phyloP scores from a whole-genome alignment of 768 basidiomycete species.

The Tricholoma sp. region DNA sequence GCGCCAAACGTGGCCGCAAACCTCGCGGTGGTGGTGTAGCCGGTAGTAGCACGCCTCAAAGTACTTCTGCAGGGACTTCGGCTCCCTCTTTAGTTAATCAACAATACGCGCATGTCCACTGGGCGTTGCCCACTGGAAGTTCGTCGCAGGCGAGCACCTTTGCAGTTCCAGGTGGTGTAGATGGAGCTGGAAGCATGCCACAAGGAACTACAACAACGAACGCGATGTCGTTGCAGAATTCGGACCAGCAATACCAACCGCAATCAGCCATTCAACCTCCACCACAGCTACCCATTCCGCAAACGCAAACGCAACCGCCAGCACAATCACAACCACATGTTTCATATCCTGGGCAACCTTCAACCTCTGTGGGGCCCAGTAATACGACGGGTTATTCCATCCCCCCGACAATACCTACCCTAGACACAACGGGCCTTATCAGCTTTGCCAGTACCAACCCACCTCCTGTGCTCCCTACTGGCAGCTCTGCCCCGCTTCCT shows the following conservation, averaged over 20 bases:
- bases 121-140: slow-evolving; percentile 23
- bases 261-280: neutral
- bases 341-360: neutral
- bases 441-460: slow-evolving; percentile 13
- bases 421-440: slow-evolving; percentile 18
- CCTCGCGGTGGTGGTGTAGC: slow-evolving; percentile 33
- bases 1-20: slow-evolving; percentile 45
- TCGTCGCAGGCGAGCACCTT: neutral
- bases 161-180: neutral
- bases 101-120: slow-evolving; percentile 36
- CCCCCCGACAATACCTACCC: slow-evolving; percentile 7
- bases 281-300: neutral
- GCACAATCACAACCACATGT: neutral
- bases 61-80: slow-evolving; percentile 6
- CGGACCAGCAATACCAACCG: neutral
- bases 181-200: neutral
- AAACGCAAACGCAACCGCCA: neutral
- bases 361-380: neutral
- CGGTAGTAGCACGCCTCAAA: slow-evolving; percentile 21
- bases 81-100: slow-evolving; percentile 9
- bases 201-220: slow-evolving; percentile 6
- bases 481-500: slow-evolving; percentile 11
- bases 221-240: neutral
- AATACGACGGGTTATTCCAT: slow-evolving; percentile 5
- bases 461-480: slow-evolving; percentile 10